These are phyloP conservation scores for Azolla pinnata DNA, from an alignment of 75 land plant genomes.

Conservation along the genomic window DNA sequence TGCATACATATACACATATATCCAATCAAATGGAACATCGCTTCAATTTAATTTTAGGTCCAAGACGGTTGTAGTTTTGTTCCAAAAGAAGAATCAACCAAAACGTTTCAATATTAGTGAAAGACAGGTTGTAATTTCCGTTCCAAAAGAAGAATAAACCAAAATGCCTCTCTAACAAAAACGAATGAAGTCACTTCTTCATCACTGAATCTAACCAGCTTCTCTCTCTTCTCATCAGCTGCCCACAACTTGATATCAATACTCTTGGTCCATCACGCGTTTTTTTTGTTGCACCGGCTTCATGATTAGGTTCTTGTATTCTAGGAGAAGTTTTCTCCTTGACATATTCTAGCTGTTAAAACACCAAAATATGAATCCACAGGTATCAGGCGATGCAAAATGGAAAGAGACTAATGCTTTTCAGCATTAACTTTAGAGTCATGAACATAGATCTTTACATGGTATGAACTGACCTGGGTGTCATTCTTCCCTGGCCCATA, in stretches of 20 bases:
- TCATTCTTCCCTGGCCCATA: neutral
- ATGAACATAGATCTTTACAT: neutral
- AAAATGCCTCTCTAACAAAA: too few relatives aligned
- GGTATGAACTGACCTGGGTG: neutral
- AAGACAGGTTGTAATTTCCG: too few relatives aligned
- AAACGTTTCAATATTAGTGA: too few relatives aligned
- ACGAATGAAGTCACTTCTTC: too few relatives aligned
- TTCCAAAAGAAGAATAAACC: too few relatives aligned
- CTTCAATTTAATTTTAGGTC: too few relatives aligned
- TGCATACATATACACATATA: too few relatives aligned
- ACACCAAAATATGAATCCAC: neutral
- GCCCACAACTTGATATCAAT: neutral
- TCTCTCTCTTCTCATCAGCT: neutral
- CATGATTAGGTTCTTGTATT: neutral
- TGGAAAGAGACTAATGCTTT: neutral
- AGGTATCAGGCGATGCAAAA: neutral
- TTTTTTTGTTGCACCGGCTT: neutral
- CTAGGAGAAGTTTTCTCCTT: neutral
- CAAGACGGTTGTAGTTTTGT: too few relatives aligned
- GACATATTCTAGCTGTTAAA: neutral
- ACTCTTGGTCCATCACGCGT: neutral
- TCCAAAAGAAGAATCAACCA: too few relatives aligned
- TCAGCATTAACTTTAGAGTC: neutral
- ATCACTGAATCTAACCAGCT: conserved; percentile 7
- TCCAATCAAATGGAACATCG: too few relatives aligned